phyloP scores from a whole-genome alignment of 129 eudicot species.

The Kitagawia praeruptora region DNA sequence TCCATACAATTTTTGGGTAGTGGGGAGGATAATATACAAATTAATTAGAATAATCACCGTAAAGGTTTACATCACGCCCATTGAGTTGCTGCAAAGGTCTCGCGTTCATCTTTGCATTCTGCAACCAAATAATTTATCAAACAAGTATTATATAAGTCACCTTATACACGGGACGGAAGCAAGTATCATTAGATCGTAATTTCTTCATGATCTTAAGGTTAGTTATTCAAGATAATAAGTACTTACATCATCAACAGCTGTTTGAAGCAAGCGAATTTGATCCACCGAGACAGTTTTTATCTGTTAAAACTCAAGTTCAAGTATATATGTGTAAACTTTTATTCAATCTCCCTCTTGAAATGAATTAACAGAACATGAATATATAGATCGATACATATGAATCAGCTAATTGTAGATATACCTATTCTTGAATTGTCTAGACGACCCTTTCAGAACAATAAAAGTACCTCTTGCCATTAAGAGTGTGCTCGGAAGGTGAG shows the following conservation, averaged over 20 bases:
- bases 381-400: too few species aligned
- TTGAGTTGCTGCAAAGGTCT: neutral
- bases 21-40: too few species aligned
- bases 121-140: neutral
- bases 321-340: neutral
- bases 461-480: conserved; percentile 40
- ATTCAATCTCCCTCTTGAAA: neutral
- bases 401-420: neutral
- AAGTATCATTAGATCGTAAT: too few species aligned
- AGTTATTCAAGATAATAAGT: neutral
- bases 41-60: neutral
- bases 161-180: too few species aligned
- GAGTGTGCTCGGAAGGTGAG: conserved; percentile 53
- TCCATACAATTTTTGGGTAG: neutral
- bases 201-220: too few species aligned
- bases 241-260: neutral
- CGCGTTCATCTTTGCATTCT: neutral
- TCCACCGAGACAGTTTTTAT: neutral
- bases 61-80: neutral
- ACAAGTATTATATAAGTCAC: too few species aligned
- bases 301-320: neutral
- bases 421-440: conserved; percentile 36
- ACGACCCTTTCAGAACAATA: conserved; percentile 37
- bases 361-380: neutral
- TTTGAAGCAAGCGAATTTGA: neutral